Base-by-base conservation (phyloP, 441 rosid species). In the Brassica balearica region DNA sequence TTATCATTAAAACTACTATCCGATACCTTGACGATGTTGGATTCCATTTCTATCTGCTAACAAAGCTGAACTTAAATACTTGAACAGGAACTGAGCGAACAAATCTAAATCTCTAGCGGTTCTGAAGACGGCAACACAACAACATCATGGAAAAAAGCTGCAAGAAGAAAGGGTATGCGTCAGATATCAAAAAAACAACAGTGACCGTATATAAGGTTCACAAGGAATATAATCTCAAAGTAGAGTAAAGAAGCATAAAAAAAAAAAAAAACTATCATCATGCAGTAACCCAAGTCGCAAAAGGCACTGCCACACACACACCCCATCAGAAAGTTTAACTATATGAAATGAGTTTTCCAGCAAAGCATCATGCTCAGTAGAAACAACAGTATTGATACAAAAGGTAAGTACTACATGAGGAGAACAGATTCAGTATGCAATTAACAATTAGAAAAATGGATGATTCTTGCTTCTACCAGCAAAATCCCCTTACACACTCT, bases 21-120 rank as follows among this genome's bases (percentile, higher is more conserved):
- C 96, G 76, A 96, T 80, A 72, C 97, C 95, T 83, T 90, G 81
- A 69, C 93, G 92, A 64, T 80, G 66, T 62, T 86, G 80, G 85
- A 8, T 77, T 90, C 94, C 98, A 96, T 96, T 82, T 84, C 72
- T 84, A 80, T 60, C 88, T 88, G 80, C 81, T 80, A 84, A 78
- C 68, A 82, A 76, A 6, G 68, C 75, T 80, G 82, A 77, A 82
- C 72, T 80, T 68, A 82, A 79, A 74, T 74, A 84, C 71, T 80
- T 59, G 60, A 79, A 84, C 2, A 20, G 14, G 66, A 70, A 77
- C 68, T 74, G 67, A 71, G 51, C 76, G 7, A 75, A 62, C 51
- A 69, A 60, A 12, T 11, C 77, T 61, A 79, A 80, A 36, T 80
- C 65, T 61, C 58, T 70, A 65, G 59, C 46, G 36, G 76, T 59